Base-by-base conservation (phyloP, 352 stramenopile genomes). In the Globisporangium camurandrum region DNA sequence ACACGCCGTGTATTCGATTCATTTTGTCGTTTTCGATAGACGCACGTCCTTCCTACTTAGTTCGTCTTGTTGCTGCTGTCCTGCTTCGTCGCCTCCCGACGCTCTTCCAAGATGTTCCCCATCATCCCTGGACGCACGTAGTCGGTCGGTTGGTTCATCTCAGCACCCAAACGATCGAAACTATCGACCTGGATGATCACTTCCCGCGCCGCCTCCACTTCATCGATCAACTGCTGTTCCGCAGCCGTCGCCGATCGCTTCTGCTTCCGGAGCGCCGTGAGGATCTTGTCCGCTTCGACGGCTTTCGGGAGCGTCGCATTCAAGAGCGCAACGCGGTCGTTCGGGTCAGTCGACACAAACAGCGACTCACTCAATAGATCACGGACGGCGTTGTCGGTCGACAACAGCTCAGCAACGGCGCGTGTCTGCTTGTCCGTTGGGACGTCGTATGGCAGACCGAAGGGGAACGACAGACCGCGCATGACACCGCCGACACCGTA, bases 141-240 rank as follows among this genome's bases (percentile, higher is more conserved):
- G 64, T 80, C 84, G 45, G 72, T 69, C n/a, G 84, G 70, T 62
- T 88, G 68, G 50, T 62, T 63, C 19, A 86, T 79, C 55, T 96
- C 84, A 5, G 74, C 67, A 26, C 91, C 95, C 4, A 97, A 67
- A 16, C 85, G 71, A 39, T 95, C 76, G 60, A 97, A 98, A 40
- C 64, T 83, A 72, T 97, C 78, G 41, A 99, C 96, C 70, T 99
- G 96, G 69, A 99, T 98, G 66, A 99, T 95, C 22, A 91, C 62
- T 79, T 99, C 94, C 34, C 96, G 87, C 30, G 96, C 79, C 46
- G 87, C 94, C 67, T 98, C 95, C 2, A 97, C 95, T 57, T 98
- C 87, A 58, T 97, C 88, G 67, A 99, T 96, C 42, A 93, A 76
- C 59, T 94, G 87, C 55, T 96, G 84, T 71, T 99, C 96, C 46